Evolutionary conservation across 768 basidiomycete species (phyloP), one percentile per base, ranked within the genome.

Genomic region (Kwoniella sp.): DNA sequence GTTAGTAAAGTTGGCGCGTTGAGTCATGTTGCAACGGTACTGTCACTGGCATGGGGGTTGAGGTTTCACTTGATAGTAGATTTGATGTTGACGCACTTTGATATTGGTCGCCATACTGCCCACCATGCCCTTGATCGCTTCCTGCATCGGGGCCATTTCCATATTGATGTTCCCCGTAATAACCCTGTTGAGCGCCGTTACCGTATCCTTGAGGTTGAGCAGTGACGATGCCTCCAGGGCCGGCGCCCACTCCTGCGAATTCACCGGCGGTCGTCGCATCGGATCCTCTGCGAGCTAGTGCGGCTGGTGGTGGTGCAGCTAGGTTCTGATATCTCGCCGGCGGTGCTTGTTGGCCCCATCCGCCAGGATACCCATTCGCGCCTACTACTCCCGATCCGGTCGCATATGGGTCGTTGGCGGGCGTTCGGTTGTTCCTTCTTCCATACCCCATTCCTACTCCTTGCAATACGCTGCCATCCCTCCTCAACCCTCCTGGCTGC

Each of bases 191-290:
- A 28, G n/a, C 25, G 13, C 12, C 31, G 20, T 31, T 48, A 9
- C 63, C 58, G 34, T 65, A 65, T 0, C 34, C 56, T 48, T 52
- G 57, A 17, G 31, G 57, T 26, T 47, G 55, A 29, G 55, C 57
- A 31, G 66, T 53, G 23, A 73, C 75, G 7, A 74, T 66, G 0
- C 73, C 75, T 20, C 38, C 71, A 2, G 66, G 68, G 7, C 75
- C 75, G 2, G 75, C 75, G 5, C 75, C 75, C 20, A 77, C 70
- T 48, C 75, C 75, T 4, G 67, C 75, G 26, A 69, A 69, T 28
- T 65, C 67, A 12, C 75, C 75, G 12, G 75, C 71, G 37, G 63
- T 51, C 4, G 73, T 77, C 12, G 52, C 52, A 9, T 67, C 73
- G n/a, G 69, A 63, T 12, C 66, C 2, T 34, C 70, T 66, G 5